phyloP scores from a whole-genome alignment of 805 yeast genomes.

The Candida silvatica region DNA sequence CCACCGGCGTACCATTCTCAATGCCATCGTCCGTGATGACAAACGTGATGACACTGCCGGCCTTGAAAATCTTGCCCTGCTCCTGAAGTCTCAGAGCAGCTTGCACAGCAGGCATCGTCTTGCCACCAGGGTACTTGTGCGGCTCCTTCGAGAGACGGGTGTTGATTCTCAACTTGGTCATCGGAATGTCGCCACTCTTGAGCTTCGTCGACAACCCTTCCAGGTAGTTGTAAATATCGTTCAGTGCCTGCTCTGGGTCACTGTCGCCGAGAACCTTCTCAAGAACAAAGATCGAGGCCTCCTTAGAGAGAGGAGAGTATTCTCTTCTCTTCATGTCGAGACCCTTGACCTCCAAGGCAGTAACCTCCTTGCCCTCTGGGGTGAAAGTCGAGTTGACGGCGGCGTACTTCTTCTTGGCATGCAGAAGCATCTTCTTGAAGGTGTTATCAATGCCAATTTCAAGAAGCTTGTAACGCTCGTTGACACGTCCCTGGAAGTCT shows the following conservation, averaged over 20 bases:
- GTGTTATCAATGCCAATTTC: slow-evolving; percentile 96
- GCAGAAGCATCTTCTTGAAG: slow-evolving; percentile 73
- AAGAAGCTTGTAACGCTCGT: slow-evolving; percentile 76
- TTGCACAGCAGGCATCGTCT: slow-evolving; percentile 77
- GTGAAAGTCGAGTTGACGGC: slow-evolving; percentile 57
- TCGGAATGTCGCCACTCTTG: slow-evolving; percentile 50
- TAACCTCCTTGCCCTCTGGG: slow-evolving; percentile 43
- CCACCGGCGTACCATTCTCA: slow-evolving; percentile 34
- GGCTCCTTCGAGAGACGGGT: slow-evolving; percentile 91
- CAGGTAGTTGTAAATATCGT: slow-evolving; percentile 63
- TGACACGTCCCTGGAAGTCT: slow-evolving; percentile 75
- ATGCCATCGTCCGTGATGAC: slow-evolving; percentile 52
- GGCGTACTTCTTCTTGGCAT: slow-evolving; percentile 97
- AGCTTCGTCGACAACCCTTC: slow-evolving; percentile 51
- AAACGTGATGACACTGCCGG: slow-evolving; percentile 85
- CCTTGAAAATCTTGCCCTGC: slow-evolving; percentile 81
- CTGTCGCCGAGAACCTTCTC: slow-evolving; percentile 60
- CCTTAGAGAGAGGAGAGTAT: slow-evolving; percentile 87
- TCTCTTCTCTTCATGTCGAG: slow-evolving; percentile 96
- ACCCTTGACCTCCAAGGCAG: slow-evolving; percentile 83
- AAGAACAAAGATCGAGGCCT: slow-evolving; percentile 69
- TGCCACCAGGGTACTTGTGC: slow-evolving; percentile 68
- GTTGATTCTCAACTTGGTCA: slow-evolving; percentile 68
- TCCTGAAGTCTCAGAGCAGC: slow-evolving; percentile 76
- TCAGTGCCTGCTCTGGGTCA: slow-evolving; percentile 71